Evolutionary conservation across 192 early-diverging fungal genomes (phyloP), one percentile per base, ranked within the genome.

Genomic region (Radiomyces spectabilis): DNA sequence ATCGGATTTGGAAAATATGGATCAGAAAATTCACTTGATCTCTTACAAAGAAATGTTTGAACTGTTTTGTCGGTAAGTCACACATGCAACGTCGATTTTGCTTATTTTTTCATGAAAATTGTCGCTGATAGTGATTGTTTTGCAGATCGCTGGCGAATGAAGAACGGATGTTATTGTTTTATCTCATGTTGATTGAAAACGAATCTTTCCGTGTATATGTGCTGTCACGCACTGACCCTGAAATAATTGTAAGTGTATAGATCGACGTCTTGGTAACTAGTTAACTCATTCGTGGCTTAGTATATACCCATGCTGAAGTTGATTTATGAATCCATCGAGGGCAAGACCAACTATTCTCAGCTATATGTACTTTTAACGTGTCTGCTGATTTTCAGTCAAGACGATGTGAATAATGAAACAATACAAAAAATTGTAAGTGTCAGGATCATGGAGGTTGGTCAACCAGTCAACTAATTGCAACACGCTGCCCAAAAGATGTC

Each of bases 151-250:
- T 69, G 15, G 63, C 69, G 35, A 53, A 59, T 32, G 86, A 88
- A 61, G 86, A 87, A 54, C 69, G 68, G 10, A 73, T 71, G 41
- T 42, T 88, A n/a, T 42, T 89, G 13, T 64, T 89, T 46, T 86
- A 89, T 54, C 54, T 74, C 4, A 56, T 88, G 12, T 49, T 89
- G 29, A 59, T 86, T 2, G 78, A 83, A 43, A 89, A 88, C 43
- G 73, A 77, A 8, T 68, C 69, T 13, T 89, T 89, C 53, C 58
- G 80, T 29, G 81, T 77, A 10, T 89, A 86, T 59, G 75, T 88
- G 2, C 52, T 89, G 15, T 89, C 87, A 2, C 63, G 84, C 13
- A 84, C 82, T 0, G 87, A 89, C 53, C 87, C 86, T 4, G 87
- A 89, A 51, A 82, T 77, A n/a, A 62, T 89, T 61, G 82, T 88